A percentile compares a stretch with the other conserved stretches of the same genome.
Conservation (phyloP, 2,329 filamentous ascomycete species). For the Hypomyces rosellus region DNA sequence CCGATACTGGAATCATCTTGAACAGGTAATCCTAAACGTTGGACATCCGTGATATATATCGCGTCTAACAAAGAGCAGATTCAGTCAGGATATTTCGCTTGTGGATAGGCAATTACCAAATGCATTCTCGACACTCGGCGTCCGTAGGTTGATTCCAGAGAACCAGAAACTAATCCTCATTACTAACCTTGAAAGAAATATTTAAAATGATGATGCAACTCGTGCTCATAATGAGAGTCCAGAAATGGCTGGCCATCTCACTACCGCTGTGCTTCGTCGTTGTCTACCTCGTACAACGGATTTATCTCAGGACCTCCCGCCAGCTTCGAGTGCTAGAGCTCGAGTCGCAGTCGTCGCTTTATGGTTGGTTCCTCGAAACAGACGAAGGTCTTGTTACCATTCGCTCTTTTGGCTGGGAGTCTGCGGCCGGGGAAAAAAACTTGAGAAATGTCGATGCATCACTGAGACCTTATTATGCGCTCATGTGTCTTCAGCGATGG, state of each 20-base stretch:
- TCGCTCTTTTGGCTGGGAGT: constrained; percentile 22
- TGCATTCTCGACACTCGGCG: constrained; percentile 23
- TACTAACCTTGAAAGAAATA: constrained; percentile 23
- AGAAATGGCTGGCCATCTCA: constrained; percentile 37
- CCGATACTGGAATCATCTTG: constrained; percentile 32
- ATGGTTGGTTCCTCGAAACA: constrained; percentile 34
- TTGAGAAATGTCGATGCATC: constrained; percentile 33
- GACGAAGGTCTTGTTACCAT: constrained; percentile 22
- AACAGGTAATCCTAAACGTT: constrained; percentile 23
- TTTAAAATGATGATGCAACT: constrained; percentile 37
- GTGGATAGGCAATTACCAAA: constrained; percentile 32
- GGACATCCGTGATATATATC: neutral
- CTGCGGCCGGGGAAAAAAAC: constrained; percentile 25
- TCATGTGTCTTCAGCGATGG: constrained; percentile 44
- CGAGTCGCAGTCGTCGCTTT: constrained; percentile 45
- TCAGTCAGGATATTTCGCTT: constrained; percentile 35
- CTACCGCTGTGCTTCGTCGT: constrained; percentile 31
- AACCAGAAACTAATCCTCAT: too few species aligned
- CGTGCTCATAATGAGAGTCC: constrained; percentile 37
- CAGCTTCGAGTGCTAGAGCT: constrained; percentile 51
- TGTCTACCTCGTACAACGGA: constrained; percentile 21
- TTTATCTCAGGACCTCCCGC: constrained; percentile 44
- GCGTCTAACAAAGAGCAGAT: constrained; percentile 18
- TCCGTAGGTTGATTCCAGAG: constrained; percentile 11
- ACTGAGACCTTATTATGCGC: constrained; percentile 26